Percentiles rank a stretch among this genome's conserved stretches.
Conservation (phyloP, 2,329 filamentous ascomycete species). For the Aspergillus ochraceus region DNA sequence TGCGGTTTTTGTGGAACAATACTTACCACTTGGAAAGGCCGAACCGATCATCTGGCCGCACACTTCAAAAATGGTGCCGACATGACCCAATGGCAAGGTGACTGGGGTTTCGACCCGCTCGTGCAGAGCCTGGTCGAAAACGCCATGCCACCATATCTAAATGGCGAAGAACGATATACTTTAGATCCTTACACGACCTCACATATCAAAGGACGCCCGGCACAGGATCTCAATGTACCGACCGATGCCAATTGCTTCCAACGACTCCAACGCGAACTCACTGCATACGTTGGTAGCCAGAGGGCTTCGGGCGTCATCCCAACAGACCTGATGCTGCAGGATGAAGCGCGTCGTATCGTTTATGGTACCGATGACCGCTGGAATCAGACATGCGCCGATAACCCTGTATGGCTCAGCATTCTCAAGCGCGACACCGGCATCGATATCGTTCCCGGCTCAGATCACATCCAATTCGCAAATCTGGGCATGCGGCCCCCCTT, state of each 20-base stretch:
- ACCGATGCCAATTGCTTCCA: constrained; percentile 43
- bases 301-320: constrained; percentile 35
- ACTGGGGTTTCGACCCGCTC: constrained; percentile 41
- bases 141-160: constrained; percentile 40
- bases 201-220: constrained; percentile 13
- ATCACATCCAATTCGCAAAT: constrained; percentile 37
- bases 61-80: constrained; percentile 41
- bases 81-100: constrained; percentile 40
- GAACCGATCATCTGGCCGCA: constrained; percentile 40
- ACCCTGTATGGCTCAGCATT: constrained; percentile 46
- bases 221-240: constrained; percentile 26
- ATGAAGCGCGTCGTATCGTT: constrained; percentile 35
- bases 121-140: constrained; percentile 39
- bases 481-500: constrained; percentile 46
- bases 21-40: constrained; percentile 45
- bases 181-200: constrained; percentile 35
- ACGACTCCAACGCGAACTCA: constrained; percentile 42
- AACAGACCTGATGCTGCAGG: constrained; percentile 38
- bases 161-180: constrained; percentile 34
- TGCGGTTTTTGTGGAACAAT: constrained; percentile 46
- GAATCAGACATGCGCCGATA: constrained; percentile 49
- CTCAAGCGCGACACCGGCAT: constrained; percentile 47
- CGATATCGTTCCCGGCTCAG: constrained; percentile 29
- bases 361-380: constrained; percentile 38
- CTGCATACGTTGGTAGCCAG: constrained; percentile 38